Conservation (phyloP, 1,139 yeast species). For the Suhomyces bolitotheri region DNA sequence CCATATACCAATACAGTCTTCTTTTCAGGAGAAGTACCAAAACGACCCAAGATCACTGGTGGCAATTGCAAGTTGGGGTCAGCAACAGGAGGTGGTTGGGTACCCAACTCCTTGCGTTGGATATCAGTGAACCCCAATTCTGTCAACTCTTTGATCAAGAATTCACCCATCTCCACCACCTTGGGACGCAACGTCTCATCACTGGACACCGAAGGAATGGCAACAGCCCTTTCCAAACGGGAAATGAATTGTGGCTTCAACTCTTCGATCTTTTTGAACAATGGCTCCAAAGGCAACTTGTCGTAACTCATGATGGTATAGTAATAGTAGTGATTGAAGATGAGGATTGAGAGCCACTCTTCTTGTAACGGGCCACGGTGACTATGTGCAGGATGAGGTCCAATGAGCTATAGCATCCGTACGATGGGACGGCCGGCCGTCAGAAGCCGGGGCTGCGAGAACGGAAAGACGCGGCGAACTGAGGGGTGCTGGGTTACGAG, state of each 20-base stretch:
- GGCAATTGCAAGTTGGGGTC: slow-evolving; percentile 74
- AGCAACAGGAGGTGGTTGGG: slow-evolving; percentile 82
- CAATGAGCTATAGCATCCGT: not conserved
- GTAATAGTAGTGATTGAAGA: not conserved
- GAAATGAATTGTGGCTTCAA: slow-evolving; percentile 68
- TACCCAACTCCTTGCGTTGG: slow-evolving; percentile 78
- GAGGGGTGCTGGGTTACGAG: not conserved
- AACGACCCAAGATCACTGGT: slow-evolving; percentile 87
- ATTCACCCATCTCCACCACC: slow-evolving; percentile 85
- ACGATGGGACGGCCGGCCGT: slow-evolving; percentile 2
- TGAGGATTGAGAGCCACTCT: slow-evolving; percentile 1
- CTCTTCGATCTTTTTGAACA: slow-evolving; percentile 65
- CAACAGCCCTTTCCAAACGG: slow-evolving; percentile 76
- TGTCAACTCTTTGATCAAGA: slow-evolving; percentile 67
- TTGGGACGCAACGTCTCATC: slow-evolving; percentile 85
- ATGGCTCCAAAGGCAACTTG: slow-evolving; percentile 45
- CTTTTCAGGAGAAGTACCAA: slow-evolving; percentile 75
- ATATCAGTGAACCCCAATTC: slow-evolving; percentile 78
- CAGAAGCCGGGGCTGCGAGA: not conserved
- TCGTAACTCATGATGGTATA: slow-evolving; percentile 32
- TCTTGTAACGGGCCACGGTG: too few relatives aligned
- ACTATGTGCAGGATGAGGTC: not conserved
- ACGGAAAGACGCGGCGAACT: not conserved
- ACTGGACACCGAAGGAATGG: slow-evolving; percentile 91
- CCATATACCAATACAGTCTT: slow-evolving; percentile 92